phyloP scores from a whole-genome alignment of 2,329 filamentous ascomycete species.

The Coniochaeta prunicola region DNA sequence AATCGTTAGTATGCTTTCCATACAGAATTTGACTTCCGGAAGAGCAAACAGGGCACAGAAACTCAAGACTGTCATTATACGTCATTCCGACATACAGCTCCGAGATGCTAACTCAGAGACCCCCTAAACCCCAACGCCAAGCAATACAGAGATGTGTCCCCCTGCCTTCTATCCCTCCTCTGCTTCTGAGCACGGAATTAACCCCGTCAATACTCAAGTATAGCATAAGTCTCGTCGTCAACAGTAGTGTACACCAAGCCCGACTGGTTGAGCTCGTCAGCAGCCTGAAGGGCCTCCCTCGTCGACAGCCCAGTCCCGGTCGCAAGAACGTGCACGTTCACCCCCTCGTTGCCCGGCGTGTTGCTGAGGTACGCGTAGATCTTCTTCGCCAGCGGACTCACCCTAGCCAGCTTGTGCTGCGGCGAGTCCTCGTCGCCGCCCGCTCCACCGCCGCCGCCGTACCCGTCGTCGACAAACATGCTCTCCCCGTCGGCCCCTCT shows the following conservation, averaged over 20 bases:
- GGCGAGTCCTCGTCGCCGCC: constrained; percentile 23
- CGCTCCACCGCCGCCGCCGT: constrained; percentile 28
- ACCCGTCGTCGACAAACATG: constrained; percentile 49
- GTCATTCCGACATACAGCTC: neutral
- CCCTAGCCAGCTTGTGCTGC: constrained; percentile 32
- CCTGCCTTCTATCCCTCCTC: neutral
- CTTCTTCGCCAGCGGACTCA: constrained; percentile 54
- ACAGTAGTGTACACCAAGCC: constrained; percentile 85
- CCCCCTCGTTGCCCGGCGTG: constrained; percentile 69
- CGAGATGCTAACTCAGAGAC: neutral
- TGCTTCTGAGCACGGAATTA: neutral
- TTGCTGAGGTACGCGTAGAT: constrained; percentile 65
- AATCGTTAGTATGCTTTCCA: neutral
- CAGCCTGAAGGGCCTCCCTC: constrained; percentile 65
- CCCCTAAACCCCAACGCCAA: neutral
- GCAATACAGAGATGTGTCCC: neutral
- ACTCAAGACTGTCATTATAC: neutral
- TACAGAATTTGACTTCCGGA: neutral
- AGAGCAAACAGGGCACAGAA: neutral
- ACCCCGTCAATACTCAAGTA: constrained; percentile 55
- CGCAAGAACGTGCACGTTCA: constrained; percentile 74
- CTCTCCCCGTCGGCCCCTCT: constrained; percentile 34
- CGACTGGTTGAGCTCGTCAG: constrained; percentile 68
- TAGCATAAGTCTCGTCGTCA: constrained; percentile 86
- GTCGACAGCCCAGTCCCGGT: constrained; percentile 56